Conservation (phyloP, 2,329 filamentous ascomycete species). For the Penicillium sp. region DNA sequence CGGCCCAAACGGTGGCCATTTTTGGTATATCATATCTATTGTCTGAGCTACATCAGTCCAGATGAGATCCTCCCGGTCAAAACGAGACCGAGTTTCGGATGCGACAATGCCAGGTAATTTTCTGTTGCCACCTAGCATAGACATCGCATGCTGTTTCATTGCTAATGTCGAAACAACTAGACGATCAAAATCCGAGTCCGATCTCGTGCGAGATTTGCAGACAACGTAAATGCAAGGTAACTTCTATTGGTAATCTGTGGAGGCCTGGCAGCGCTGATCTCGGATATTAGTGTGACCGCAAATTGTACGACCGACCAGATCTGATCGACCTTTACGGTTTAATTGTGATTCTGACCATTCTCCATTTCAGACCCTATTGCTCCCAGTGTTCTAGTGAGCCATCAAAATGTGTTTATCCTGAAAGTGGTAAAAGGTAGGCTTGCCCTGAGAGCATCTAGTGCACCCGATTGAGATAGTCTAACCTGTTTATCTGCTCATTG, state of each 20-base stretch:
- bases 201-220: conserved; percentile 29
- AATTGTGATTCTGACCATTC: conserved; percentile 1
- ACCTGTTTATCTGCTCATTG: not conserved
- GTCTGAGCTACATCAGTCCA: no score
- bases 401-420: conserved; percentile 25
- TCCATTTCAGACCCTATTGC: conserved; percentile 19
- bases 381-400: conserved; percentile 23
- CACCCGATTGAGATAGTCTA: not conserved
- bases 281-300: conserved; percentile 25
- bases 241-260: not conserved
- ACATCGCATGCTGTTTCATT: not conserved
- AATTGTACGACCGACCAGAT: conserved; percentile 18
- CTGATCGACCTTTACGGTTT: not conserved
- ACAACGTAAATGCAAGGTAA: conserved; percentile 29
- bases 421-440: conserved; percentile 26
- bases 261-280: conserved; percentile 9
- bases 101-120: conserved; percentile 12
- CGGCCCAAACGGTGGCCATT: conserved; percentile 2
- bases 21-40: no score
- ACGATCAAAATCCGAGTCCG: conserved; percentile 11
- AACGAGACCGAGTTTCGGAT: conserved; percentile 10
- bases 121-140: no score
- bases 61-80: conserved; percentile 8
- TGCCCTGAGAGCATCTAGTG: not conserved
- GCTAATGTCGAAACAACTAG: conserved; percentile 6